Percentiles rank a stretch among this genome's conserved stretches.
Conservation (phyloP, 2,329 filamentous ascomycete genomes). For the Ceratocystis lukuohia region DNA sequence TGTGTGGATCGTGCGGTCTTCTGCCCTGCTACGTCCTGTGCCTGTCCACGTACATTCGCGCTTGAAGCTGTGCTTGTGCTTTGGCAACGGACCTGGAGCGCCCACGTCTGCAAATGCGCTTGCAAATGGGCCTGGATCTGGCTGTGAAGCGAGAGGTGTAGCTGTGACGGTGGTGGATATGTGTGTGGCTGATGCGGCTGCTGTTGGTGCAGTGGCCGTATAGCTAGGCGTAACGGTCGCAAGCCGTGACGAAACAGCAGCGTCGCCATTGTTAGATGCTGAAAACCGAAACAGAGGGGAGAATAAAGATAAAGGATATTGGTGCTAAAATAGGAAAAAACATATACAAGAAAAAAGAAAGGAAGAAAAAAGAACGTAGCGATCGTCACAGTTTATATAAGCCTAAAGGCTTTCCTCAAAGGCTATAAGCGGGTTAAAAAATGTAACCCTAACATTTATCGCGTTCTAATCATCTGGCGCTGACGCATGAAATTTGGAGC, state of each 20-base stretch:
- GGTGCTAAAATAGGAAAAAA: background rate
- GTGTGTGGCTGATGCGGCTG: conserved; percentile 7
- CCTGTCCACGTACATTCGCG: background rate
- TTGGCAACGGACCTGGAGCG: background rate
- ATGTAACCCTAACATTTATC: no score
- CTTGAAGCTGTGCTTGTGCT: background rate
- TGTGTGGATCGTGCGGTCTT: background rate
- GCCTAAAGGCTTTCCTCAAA: background rate
- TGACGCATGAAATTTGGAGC: background rate
- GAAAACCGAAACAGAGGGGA: background rate
- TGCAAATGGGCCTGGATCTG: background rate
- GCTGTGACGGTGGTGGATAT: background rate
- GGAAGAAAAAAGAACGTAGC: background rate
- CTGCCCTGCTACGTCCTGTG: background rate
- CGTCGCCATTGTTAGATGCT: background rate
- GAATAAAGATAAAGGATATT: background rate
- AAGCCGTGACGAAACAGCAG: conserved; percentile 7
- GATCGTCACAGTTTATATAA: background rate
- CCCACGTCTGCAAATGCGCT: background rate
- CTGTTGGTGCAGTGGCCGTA: background rate
- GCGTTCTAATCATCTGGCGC: background rate
- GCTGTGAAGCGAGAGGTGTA: background rate
- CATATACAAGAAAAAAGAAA: background rate
- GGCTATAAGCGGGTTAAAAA: background rate
- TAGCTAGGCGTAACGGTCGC: conserved; percentile 1